Conservation (phyloP, 75 land plant genomes). For the Pinus taeda region DNA sequence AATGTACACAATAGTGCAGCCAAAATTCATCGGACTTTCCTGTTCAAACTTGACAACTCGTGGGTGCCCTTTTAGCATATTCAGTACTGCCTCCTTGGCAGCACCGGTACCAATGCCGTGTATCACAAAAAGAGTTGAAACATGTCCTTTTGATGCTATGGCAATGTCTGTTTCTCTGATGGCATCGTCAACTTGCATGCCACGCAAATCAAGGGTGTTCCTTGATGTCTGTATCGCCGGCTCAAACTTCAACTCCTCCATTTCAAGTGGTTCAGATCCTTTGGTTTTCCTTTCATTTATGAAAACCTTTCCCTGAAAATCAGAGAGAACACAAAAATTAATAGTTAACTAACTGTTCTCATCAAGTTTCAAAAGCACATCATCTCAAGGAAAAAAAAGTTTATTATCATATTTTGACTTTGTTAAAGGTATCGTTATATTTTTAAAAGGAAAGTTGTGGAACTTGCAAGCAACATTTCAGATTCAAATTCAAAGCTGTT, state of each 20-base stretch:
- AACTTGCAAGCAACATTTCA: background rate
- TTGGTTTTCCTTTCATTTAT: slow-evolving; percentile 6
- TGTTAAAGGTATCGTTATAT: background rate
- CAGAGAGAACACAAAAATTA: background rate
- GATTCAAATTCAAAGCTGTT: background rate
- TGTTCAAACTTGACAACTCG: slow-evolving; percentile 75
- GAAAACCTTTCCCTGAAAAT: background rate
- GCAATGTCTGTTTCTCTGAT: slow-evolving; percentile 46
- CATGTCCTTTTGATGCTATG: slow-evolving; percentile 29
- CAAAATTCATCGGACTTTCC: slow-evolving; percentile 74
- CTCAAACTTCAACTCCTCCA: slow-evolving; percentile 33
- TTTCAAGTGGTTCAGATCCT: slow-evolving; percentile 10
- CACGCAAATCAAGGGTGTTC: slow-evolving; percentile 77
- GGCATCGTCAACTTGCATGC: slow-evolving; percentile 77
- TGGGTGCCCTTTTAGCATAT: slow-evolving; percentile 56
- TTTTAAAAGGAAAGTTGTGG: background rate
- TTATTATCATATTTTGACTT: background rate
- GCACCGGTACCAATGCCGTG: slow-evolving; percentile 93
- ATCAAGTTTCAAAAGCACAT: background rate
- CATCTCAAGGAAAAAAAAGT: background rate
- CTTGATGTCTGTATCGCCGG: slow-evolving; percentile 68
- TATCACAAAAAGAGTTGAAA: slow-evolving; percentile 58
- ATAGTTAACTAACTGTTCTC: background rate
- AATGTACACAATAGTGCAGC: slow-evolving; percentile 78
- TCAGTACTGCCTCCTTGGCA: slow-evolving; percentile 56